A percentile compares a stretch with the other conserved stretches of the same genome.
These are phyloP conservation scores for Phlebiopsis flavidoalba DNA, from an alignment of 768 basidiomycete species.

Conservation along the genomic window DNA sequence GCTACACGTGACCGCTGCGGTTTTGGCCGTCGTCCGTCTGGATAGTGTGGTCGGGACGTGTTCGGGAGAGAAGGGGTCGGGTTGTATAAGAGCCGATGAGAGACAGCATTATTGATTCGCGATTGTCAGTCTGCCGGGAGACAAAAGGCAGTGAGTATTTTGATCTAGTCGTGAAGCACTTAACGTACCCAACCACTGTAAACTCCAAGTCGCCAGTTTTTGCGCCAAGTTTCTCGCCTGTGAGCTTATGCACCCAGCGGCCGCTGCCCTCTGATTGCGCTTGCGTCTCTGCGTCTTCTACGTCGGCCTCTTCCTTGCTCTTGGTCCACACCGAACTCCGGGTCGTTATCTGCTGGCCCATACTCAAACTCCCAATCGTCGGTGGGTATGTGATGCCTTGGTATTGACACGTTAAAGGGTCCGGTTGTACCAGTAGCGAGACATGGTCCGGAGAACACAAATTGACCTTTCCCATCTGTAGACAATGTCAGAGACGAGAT, in stretches of 20 bases:
- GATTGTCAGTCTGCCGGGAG: slow-evolving; percentile 59
- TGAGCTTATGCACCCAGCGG: slow-evolving; percentile 73
- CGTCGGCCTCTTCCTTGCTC: slow-evolving; percentile 19
- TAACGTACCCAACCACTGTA: slow-evolving; percentile 78
- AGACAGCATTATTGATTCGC: slow-evolving; percentile 94
- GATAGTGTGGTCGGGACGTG: slow-evolving; percentile 35
- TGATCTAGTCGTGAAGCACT: slow-evolving; percentile 8
- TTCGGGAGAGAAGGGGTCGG: slow-evolving; percentile 64
- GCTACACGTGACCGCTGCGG: background rate
- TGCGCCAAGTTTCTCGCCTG: slow-evolving; percentile 67
- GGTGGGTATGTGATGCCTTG: slow-evolving; percentile 81
- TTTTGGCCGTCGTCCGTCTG: slow-evolving; percentile 12
- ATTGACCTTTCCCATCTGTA: slow-evolving; percentile 79
- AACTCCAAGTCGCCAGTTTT: slow-evolving; percentile 66
- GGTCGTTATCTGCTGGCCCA: slow-evolving; percentile 75
- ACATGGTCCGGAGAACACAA: slow-evolving; percentile 91
- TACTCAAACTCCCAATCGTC: slow-evolving; percentile 85
- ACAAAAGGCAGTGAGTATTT: background rate
- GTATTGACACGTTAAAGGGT: slow-evolving; percentile 97
- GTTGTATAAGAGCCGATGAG: slow-evolving; percentile 78
- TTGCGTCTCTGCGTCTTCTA: slow-evolving; percentile 14
- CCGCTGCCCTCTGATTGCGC: slow-evolving; percentile 47
- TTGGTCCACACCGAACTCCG: slow-evolving; percentile 48
- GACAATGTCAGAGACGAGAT: background rate
- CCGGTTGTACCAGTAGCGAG: slow-evolving; percentile 79